phyloP scores from a whole-genome alignment of 1,284 basidiomycete species.

The Tylopilus orsonianus region DNA sequence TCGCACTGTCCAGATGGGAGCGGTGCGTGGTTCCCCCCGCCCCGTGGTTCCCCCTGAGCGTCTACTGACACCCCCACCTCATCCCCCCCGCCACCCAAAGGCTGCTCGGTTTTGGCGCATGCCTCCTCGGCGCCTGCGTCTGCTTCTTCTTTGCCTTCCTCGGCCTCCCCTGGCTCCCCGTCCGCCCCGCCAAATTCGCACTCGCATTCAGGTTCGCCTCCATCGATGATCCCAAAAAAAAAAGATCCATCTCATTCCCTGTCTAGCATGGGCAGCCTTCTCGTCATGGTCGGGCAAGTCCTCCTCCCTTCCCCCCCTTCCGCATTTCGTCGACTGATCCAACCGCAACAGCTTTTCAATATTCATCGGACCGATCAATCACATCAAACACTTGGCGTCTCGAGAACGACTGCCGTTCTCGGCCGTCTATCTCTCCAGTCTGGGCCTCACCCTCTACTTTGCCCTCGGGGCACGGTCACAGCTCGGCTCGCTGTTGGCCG shows the following conservation, averaged over 20 bases:
- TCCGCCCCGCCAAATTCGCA: conserved; percentile 88
- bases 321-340: not conserved
- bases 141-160: conserved; percentile 97
- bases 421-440: conserved; percentile 75
- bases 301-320: conserved; percentile 2
- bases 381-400: conserved; percentile 85
- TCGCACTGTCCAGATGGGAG: conserved; percentile 90
- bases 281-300: conserved; percentile 83
- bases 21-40: conserved; percentile 45
- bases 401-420: conserved; percentile 89
- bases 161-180: conserved; percentile 79
- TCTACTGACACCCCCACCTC: no score
- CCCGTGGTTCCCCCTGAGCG: no score
- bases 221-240: no score
- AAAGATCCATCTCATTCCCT: no score
- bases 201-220: conserved; percentile 73
- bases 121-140: conserved; percentile 85
- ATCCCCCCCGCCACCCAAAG: no score
- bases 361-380: conserved; percentile 82
- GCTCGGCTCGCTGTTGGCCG: conserved; percentile 79
- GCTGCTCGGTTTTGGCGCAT: conserved; percentile 91
- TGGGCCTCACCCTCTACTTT: conserved; percentile 86
- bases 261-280: conserved; percentile 66
- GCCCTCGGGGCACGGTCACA: conserved; percentile 86
- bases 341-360: conserved; percentile 65